Conservation (phyloP, 176 grass and related monocot species). For the Stipa capillata region DNA sequence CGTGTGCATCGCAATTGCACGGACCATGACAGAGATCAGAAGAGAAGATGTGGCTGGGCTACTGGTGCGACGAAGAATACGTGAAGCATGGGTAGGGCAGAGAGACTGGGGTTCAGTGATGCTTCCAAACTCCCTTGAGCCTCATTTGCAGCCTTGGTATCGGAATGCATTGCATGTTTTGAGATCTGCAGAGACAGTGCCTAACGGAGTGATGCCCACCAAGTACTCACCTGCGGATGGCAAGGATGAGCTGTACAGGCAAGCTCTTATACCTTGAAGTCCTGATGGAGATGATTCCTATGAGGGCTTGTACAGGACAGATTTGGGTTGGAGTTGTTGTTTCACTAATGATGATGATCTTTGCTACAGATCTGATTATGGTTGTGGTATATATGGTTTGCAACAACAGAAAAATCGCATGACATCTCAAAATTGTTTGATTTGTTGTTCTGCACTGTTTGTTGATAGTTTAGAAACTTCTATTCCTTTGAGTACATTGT, state of each 20-base stretch:
- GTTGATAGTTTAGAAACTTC: not conserved
- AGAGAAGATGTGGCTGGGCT: conserved; percentile 58
- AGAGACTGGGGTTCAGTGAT: conserved; percentile 67
- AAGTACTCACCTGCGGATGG: conserved; percentile 70
- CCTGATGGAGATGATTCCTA: not conserved
- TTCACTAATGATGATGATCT: not conserved
- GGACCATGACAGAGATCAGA: conserved; percentile 58
- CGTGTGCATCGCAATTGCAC: conserved; percentile 52
- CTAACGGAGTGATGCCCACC: not conserved
- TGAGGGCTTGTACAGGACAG: conserved; percentile 3
- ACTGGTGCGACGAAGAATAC: conserved; percentile 53
- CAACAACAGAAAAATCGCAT: conserved; percentile 6
- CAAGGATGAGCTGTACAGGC: conserved; percentile 59
- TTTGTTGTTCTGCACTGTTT: not conserved
- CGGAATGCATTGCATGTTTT: conserved; percentile 49
- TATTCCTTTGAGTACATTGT: not conserved
- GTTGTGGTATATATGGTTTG: not conserved
- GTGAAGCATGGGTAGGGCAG: conserved; percentile 36
- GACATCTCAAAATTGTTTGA: not conserved
- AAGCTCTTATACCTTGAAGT: conserved; percentile 43
- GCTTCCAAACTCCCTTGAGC: conserved; percentile 34
- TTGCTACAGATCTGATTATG: not conserved
- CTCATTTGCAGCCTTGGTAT: conserved; percentile 59
- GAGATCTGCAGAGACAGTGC: conserved; percentile 30
- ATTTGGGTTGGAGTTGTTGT: too few species aligned